These are phyloP conservation scores for Populus alba DNA, from an alignment of 345 rosid species.

Conservation along the genomic window DNA sequence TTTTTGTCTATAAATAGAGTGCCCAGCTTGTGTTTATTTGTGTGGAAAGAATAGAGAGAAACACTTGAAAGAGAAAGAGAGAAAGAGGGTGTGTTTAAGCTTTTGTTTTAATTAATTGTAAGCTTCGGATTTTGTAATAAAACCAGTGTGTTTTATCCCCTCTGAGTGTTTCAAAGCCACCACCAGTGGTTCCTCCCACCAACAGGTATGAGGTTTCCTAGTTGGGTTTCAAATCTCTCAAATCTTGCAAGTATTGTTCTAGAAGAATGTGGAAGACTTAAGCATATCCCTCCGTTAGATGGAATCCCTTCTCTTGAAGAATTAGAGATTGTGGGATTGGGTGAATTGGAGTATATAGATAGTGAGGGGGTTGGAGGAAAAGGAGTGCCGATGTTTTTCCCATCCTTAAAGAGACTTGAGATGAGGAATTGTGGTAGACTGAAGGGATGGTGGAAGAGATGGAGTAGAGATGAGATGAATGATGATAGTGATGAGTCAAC, in stretches of 20 bases:
- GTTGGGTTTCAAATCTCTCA: background rate
- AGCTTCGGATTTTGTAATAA: too few species aligned
- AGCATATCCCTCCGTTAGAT: background rate
- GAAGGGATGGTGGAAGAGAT: constrained; percentile 10
- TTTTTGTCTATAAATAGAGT: too few species aligned
- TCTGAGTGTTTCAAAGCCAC: too few species aligned
- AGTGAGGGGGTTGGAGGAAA: too few species aligned
- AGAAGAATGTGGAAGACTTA: background rate
- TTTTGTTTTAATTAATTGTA: too few species aligned
- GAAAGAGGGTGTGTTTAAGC: too few species aligned
- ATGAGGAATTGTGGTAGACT: background rate
- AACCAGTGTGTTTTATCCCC: too few species aligned
- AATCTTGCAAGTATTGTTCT: background rate
- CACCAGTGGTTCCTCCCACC: too few species aligned
- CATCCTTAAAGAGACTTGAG: background rate
- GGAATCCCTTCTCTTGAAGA: background rate
- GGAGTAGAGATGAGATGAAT: too few species aligned
- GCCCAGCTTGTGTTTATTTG: too few species aligned
- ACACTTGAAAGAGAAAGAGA: too few species aligned
- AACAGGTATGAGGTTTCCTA: background rate
- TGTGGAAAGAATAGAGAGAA: too few species aligned
- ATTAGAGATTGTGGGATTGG: background rate
- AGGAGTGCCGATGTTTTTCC: background rate
- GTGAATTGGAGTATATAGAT: background rate
- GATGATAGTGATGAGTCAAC: background rate